Evolutionary conservation across 2,329 filamentous ascomycete species (phyloP).

Genomic region (Akanthomyces dipterigenus): DNA sequence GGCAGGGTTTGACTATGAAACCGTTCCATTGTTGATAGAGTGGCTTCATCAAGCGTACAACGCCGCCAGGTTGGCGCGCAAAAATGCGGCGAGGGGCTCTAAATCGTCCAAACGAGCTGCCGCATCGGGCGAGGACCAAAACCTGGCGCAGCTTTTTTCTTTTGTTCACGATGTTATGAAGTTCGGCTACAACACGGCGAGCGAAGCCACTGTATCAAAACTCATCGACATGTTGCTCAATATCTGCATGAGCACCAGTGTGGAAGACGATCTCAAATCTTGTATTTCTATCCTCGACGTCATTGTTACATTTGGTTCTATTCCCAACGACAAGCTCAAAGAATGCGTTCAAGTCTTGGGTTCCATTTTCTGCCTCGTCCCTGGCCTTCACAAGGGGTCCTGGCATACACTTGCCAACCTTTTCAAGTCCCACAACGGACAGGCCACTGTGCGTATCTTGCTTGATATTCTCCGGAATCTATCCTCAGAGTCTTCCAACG

Average conservation of each 20-base stretch:
- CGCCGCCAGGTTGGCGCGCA: slow-evolving; percentile 45
- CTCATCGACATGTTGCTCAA: slow-evolving; percentile 56
- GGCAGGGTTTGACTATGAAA: slow-evolving; percentile 60
- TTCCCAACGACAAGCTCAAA: slow-evolving; percentile 56
- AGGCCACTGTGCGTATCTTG: slow-evolving; percentile 59
- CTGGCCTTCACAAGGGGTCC: slow-evolving; percentile 52
- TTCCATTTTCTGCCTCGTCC: slow-evolving; percentile 62
- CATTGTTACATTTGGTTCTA: slow-evolving; percentile 64
- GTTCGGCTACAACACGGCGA: slow-evolving; percentile 65
- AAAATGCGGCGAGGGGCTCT: slow-evolving; percentile 33
- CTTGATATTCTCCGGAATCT: slow-evolving; percentile 54
- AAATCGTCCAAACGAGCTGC: slow-evolving; percentile 33
- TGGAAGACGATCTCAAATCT: slow-evolving; percentile 56
- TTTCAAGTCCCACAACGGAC: slow-evolving; percentile 66
- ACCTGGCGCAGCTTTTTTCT: slow-evolving; percentile 56
- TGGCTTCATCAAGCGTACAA: slow-evolving; percentile 55
- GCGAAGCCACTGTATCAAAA: slow-evolving; percentile 52
- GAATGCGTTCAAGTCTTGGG: slow-evolving; percentile 65
- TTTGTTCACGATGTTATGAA: slow-evolving; percentile 65
- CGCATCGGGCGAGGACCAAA: slow-evolving; percentile 49
- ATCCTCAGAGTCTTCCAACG: slow-evolving; percentile 36
- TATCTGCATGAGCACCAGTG: slow-evolving; percentile 62
- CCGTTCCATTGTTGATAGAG: slow-evolving; percentile 53
- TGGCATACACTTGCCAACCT: slow-evolving; percentile 67
- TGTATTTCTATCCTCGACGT: slow-evolving; percentile 64